Evolutionary conservation across 2,329 filamentous ascomycete species (phyloP).

Genomic region (Dichotomopilus funicola): DNA sequence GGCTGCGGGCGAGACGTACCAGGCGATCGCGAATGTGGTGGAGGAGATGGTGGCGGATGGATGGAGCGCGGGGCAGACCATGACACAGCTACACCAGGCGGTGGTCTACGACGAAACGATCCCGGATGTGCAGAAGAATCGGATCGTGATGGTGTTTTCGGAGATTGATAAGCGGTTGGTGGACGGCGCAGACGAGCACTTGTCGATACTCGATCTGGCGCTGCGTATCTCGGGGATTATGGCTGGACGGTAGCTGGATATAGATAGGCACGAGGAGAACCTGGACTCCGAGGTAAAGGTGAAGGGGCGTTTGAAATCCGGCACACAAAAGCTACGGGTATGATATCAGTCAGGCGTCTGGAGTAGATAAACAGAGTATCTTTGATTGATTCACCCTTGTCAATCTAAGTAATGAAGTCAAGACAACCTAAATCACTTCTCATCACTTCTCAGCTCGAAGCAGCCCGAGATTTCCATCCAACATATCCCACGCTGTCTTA

Average conservation of each 20-base stretch:
- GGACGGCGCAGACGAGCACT: slow-evolving; percentile 91
- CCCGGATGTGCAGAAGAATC: slow-evolving; percentile 79
- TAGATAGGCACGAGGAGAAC: background rate
- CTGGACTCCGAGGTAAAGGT: background rate
- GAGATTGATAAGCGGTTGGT: slow-evolving; percentile 91
- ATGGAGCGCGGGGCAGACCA: slow-evolving; percentile 88
- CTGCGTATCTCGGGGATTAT: slow-evolving; percentile 74
- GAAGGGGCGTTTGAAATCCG: background rate
- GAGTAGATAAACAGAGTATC: slow-evolving; percentile 3
- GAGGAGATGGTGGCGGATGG: slow-evolving; percentile 92
- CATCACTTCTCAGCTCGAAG: slow-evolving; percentile 15
- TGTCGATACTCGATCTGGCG: slow-evolving; percentile 79
- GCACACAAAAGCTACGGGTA: slow-evolving; percentile 1
- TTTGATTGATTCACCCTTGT: background rate
- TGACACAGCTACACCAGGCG: slow-evolving; percentile 70
- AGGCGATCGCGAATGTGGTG: slow-evolving; percentile 68
- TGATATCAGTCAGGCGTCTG: slow-evolving; percentile 11
- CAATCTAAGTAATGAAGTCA: slow-evolving; percentile 7
- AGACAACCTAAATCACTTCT: too few relatives aligned
- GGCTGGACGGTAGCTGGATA: slow-evolving; percentile 35
- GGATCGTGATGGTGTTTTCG: slow-evolving; percentile 82
- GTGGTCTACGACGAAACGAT: slow-evolving; percentile 81
- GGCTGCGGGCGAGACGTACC: slow-evolving; percentile 59
- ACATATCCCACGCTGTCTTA: slow-evolving; percentile 42
- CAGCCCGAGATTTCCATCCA: slow-evolving; percentile 50